Conservation (phyloP, 192 early-diverging fungal species). For the Backusella luteola region DNA sequence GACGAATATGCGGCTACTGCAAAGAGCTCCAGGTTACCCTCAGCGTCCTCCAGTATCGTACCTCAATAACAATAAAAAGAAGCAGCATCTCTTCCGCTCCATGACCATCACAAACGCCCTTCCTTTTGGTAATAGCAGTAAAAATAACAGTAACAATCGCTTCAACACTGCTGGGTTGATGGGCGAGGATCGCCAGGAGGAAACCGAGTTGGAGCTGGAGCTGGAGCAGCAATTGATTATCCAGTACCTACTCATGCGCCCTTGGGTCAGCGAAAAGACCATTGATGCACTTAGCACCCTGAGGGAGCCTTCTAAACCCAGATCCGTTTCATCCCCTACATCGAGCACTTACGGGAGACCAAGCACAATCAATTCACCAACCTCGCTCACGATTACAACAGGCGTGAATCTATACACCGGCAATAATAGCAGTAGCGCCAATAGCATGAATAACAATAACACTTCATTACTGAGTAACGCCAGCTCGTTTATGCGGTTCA, state of each 20-base stretch:
- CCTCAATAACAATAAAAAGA: conserved; percentile 48
- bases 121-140: conserved; percentile 33
- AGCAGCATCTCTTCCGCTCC: conserved; percentile 49
- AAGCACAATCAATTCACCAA: neutral
- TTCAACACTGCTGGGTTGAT: conserved; percentile 6
- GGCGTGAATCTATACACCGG: neutral
- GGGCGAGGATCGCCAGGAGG: conserved; percentile 47
- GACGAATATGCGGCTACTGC: conserved; percentile 52
- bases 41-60: conserved; percentile 45
- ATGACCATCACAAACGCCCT: conserved; percentile 46
- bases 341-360: neutral
- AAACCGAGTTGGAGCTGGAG: conserved; percentile 56
- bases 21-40: conserved; percentile 55
- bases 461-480: neutral
- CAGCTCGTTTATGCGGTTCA: conserved; percentile 7
- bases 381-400: neutral
- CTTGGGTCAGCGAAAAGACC: conserved; percentile 71
- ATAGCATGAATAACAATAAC: neutral
- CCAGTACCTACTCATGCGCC: conserved; percentile 72
- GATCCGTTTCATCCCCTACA: neutral
- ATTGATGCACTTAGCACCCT: conserved; percentile 68
- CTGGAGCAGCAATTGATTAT: conserved; percentile 58
- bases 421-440: neutral
- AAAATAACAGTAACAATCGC: conserved; percentile 31
- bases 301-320: conserved; percentile 56